A percentile compares a stretch with the other conserved stretches of the same genome.
Evolutionary conservation across 2,329 filamentous ascomycete species (phyloP).

Genomic region (Pestalotiopsis sp.): DNA sequence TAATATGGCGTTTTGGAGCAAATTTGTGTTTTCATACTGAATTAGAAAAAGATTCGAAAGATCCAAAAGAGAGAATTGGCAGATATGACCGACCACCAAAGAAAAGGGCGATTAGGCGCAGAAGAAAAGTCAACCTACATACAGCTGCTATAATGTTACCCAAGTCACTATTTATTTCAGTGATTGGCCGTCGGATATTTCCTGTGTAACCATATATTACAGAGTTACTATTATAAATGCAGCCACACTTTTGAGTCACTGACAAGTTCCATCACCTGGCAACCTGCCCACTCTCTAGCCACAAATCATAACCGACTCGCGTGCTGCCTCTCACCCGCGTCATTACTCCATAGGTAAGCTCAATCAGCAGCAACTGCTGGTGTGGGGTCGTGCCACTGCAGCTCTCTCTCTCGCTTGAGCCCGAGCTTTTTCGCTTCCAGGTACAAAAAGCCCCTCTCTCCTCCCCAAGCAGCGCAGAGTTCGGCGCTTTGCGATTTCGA

Average conservation of each 20-base stretch:
- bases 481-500: conserved; percentile 6
- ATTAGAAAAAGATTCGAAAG: background rate
- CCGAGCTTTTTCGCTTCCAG: background rate
- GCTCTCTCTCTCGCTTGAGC: background rate
- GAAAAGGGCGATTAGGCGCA: too few relatives aligned
- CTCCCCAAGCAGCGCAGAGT: conserved; percentile 5
- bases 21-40: background rate
- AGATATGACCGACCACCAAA: background rate
- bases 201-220: background rate
- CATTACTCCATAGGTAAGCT: background rate
- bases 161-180: too few relatives aligned
- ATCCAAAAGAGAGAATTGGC: background rate
- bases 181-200: background rate
- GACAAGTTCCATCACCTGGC: background rate
- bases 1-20: background rate
- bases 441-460: conserved; percentile 18
- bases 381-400: conserved; percentile 8
- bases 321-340: conserved; percentile 1
- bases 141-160: too few relatives aligned
- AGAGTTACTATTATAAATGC: background rate
- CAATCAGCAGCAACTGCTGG: background rate
- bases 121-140: too few relatives aligned
- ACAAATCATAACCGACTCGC: background rate
- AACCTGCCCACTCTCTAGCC: background rate
- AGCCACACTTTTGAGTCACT: background rate